Conservation (phyloP, 148 eudicot genomes). For the Simmondsia chinensis region DNA sequence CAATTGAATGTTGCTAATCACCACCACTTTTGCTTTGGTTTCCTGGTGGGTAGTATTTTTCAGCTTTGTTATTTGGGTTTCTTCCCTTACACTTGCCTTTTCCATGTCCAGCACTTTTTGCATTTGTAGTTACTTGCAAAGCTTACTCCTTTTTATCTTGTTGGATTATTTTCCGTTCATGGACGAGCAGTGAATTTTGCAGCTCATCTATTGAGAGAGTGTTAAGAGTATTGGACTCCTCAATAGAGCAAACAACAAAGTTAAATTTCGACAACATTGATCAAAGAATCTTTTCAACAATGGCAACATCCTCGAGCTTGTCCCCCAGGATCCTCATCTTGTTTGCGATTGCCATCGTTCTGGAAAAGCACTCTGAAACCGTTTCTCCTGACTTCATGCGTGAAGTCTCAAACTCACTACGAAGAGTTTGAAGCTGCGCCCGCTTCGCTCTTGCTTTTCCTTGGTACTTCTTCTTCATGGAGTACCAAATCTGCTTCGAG, state of each 20-base stretch:
- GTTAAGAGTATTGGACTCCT: slow-evolving; percentile 13
- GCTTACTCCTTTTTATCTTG: slow-evolving; percentile 9
- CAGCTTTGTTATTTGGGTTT: too few relatives aligned
- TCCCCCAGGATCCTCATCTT: slow-evolving; percentile 13
- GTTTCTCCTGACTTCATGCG: slow-evolving; percentile 11
- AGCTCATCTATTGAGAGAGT: slow-evolving; percentile 14
- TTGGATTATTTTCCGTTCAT: slow-evolving; percentile 6
- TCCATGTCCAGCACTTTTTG: not conserved
- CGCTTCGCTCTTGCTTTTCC: slow-evolving; percentile 13
- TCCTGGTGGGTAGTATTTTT: too few relatives aligned
- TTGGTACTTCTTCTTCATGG: slow-evolving; percentile 20
- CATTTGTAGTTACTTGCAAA: not conserved
- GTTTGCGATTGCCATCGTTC: slow-evolving; percentile 9
- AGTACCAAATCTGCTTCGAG: slow-evolving; percentile 19
- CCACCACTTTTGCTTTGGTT: slow-evolving; percentile 5
- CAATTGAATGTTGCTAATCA: too few relatives aligned
- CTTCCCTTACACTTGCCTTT: slow-evolving; percentile 5
- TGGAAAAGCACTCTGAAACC: slow-evolving; percentile 4
- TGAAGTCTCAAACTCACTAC: slow-evolving; percentile 11
- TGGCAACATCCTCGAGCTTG: not conserved
- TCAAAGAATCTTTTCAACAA: slow-evolving; percentile 16
- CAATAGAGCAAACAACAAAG: slow-evolving; percentile 10
- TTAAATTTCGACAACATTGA: not conserved
- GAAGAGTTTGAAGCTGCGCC: slow-evolving; percentile 7
- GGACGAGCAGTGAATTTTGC: slow-evolving; percentile 9